Conservation (phyloP, 179 eudicot genomes). For the Gypsophila paniculata region DNA sequence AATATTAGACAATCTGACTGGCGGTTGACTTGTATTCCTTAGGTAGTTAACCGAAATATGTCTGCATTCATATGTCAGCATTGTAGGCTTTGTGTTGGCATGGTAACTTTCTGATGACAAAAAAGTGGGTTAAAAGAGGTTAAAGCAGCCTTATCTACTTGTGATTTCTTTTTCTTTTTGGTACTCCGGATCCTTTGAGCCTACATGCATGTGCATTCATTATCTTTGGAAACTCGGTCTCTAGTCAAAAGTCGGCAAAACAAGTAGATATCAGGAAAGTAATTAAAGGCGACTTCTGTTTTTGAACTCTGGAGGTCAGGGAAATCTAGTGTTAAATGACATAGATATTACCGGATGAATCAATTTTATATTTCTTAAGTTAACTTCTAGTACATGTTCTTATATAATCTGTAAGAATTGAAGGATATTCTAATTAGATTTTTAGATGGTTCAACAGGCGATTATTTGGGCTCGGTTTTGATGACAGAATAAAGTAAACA, state of each 20-base stretch:
- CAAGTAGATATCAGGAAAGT: background rate
- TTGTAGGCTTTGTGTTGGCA: constrained; percentile 18
- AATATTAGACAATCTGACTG: too few species aligned
- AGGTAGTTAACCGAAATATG: background rate
- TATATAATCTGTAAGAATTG: background rate
- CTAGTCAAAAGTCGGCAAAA: too few species aligned
- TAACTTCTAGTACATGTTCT: constrained; percentile 1
- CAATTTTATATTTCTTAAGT: background rate
- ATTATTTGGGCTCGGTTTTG: too few species aligned
- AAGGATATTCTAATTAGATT: background rate
- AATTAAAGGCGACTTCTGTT: background rate
- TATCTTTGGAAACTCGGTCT: background rate
- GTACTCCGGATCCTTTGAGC: constrained; percentile 9
- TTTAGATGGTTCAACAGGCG: too few species aligned
- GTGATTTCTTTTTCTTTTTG: background rate
- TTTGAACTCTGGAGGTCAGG: background rate
- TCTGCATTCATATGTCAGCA: constrained; percentile 13
- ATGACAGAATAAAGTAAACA: too few species aligned
- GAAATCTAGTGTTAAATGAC: constrained; percentile 6
- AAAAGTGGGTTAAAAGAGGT: background rate
- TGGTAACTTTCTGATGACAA: constrained; percentile 15
- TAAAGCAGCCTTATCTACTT: background rate
- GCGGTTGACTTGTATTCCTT: background rate
- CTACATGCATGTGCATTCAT: background rate
- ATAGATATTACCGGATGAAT: background rate